Conservation (phyloP, 495 filamentous ascomycete genomes). For the Cercophora sp. region DNA sequence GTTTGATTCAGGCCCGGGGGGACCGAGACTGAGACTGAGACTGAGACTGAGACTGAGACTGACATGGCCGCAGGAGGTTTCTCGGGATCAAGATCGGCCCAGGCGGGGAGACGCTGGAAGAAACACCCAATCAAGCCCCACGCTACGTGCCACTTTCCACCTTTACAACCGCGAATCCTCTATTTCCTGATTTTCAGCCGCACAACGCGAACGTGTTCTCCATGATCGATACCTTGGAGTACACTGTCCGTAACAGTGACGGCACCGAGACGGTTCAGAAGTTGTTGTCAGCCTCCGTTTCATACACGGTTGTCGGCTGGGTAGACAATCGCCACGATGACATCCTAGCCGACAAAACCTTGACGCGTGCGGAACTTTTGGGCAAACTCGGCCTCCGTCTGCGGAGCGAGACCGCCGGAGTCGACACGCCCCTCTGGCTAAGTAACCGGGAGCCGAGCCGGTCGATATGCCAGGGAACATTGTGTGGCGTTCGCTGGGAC, state of each 20-base stretch:
- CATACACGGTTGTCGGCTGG: neutral
- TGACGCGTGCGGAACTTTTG: neutral
- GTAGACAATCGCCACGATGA: neutral
- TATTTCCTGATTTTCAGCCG: neutral
- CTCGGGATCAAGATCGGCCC: neutral
- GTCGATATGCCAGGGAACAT: neutral
- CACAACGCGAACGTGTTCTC: neutral
- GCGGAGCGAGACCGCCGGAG: neutral
- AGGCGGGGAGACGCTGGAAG: too few species aligned
- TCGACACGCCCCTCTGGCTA: neutral
- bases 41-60: too few species aligned
- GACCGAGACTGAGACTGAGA: too few species aligned
- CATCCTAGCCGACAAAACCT: neutral
- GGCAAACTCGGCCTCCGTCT: neutral
- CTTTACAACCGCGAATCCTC: neutral
- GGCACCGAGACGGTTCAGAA: neutral
- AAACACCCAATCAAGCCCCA: too few species aligned
- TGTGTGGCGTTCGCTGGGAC: neutral
- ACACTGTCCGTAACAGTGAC: neutral
- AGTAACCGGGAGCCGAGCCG: neutral
- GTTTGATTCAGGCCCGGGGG: too few species aligned
- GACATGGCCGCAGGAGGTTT: neutral
- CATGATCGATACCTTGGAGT: neutral
- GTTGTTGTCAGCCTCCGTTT: neutral
- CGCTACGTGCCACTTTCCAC: neutral